phyloP scores from a whole-genome alignment of 148 eudicot genomes.

The Amaranthus cruentus region DNA sequence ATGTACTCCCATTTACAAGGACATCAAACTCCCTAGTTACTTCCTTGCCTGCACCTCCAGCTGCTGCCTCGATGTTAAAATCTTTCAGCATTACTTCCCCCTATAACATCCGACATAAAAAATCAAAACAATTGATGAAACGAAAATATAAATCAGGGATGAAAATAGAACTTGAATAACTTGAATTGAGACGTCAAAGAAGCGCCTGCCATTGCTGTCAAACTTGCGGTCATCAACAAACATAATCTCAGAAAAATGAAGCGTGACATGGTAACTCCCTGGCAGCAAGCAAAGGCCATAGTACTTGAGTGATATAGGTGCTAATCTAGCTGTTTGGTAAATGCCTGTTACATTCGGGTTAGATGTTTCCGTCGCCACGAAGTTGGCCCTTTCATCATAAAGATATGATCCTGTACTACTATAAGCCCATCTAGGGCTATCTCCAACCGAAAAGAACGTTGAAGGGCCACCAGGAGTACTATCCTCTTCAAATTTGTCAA shows the following conservation, averaged over 20 bases:
- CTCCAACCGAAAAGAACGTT: conserved; percentile 29
- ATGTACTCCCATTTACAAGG: conserved; percentile 50
- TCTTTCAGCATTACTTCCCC: conserved; percentile 49
- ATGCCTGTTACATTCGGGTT: conserved; percentile 31
- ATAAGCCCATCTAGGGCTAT: conserved; percentile 53
- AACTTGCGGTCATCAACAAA: conserved; percentile 42
- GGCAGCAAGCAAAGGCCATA: conserved; percentile 56
- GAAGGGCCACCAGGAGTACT: conserved; percentile 36
- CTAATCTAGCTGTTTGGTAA: conserved; percentile 57
- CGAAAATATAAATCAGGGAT: background rate
- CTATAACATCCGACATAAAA: conserved; percentile 20
- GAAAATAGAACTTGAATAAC: background rate
- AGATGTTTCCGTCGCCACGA: conserved; percentile 26
- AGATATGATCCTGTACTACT: conserved; percentile 63
- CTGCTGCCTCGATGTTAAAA: conserved; percentile 51
- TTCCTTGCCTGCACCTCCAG: conserved; percentile 56
- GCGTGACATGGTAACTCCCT: conserved; percentile 61
- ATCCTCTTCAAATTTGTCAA: conserved; percentile 51
- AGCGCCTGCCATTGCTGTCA: conserved; percentile 51
- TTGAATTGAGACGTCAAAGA: conserved; percentile 65
- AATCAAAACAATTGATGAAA: background rate
- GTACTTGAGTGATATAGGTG: conserved; percentile 65
- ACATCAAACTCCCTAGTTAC: conserved; percentile 34
- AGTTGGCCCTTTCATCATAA: conserved; percentile 28
- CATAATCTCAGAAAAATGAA: conserved; percentile 69